Evolutionary conservation across 805 yeast genomes (phyloP), one percentile per base, ranked within the genome.

Genomic region (Wickerhamomyces sydowiorum): DNA sequence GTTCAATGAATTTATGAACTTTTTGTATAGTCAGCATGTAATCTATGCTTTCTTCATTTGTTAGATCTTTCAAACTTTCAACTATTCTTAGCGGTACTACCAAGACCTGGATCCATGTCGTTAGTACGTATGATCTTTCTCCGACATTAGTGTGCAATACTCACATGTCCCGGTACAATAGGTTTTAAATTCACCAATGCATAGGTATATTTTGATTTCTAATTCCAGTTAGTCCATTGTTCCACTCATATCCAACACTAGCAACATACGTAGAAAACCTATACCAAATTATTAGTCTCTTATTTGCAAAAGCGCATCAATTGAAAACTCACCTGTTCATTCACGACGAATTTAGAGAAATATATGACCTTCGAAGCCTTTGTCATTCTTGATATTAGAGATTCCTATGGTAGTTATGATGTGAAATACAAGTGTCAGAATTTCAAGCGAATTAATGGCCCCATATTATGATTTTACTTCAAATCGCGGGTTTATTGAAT

Each of bases 121-220:
- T n/a, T n/a, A n/a, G n/a, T n/a, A n/a, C n/a, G n/a, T n/a, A 9
- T 28, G 22, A 28, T 14, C 15, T 8, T 12, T 3, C 19, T 13
- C 17, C 5, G 19, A 21, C 7, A 15, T 10, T 4, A 8, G 18
- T 14, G 18, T 14, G n/a, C 10, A 15, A 19, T 30, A 48, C 53
- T 17, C 37, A 50, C 91, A 66, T 93, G 99, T 1, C 99, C 99
- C 0, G 96, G 93, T 0, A 88, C 86, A 39, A 95, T 67, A 0
- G 99, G 99, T 60, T 87, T 87, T 39, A 95, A 61, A 60, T 93
- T 93, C 22, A 95, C 99, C 37, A 93, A 63, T 0, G 96, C 97
- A 66, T 70, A 95, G 1, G 93, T 75, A 59, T 75, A 69, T 44
- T 74, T 72, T 2, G 95, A 71, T 48, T 67, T 68, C 70, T 80